phyloP scores from a whole-genome alignment of 306 rosid genomes.

The Quercus agrifolia region DNA sequence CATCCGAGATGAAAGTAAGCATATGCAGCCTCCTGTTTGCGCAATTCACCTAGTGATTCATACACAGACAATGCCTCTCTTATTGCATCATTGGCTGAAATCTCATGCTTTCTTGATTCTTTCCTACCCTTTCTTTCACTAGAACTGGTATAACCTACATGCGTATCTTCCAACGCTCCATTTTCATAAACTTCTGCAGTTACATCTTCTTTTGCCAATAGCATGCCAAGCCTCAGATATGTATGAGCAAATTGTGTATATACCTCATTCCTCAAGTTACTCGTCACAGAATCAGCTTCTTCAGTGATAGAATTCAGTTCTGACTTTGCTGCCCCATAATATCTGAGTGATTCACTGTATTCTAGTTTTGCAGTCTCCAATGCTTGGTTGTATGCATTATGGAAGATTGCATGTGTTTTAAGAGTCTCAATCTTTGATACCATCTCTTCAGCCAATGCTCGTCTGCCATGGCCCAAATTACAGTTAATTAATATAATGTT shows the following conservation, averaged over 20 bases:
- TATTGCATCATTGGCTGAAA: slow-evolving; percentile 92
- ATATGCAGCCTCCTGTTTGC: slow-evolving; percentile 92
- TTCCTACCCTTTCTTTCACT: slow-evolving; percentile 45
- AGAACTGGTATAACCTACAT: slow-evolving; percentile 25
- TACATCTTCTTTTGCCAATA: slow-evolving; percentile 82
- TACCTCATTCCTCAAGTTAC: slow-evolving; percentile 71
- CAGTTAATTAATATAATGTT: slow-evolving; percentile 85
- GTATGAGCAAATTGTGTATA: slow-evolving; percentile 85
- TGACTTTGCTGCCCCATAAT: slow-evolving; percentile 81
- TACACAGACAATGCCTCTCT: slow-evolving; percentile 81
- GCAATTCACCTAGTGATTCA: slow-evolving; percentile 82
- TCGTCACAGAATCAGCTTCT: slow-evolving; percentile 36
- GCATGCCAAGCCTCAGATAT: slow-evolving; percentile 92
- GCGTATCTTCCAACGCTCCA: slow-evolving; percentile 44
- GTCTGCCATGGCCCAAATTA: slow-evolving; percentile 93
- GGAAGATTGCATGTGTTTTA: slow-evolving; percentile 49
- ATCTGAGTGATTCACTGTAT: slow-evolving; percentile 79
- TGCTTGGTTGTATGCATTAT: slow-evolving; percentile 60
- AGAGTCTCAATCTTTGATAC: slow-evolving; percentile 64
- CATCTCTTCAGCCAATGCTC: slow-evolving; percentile 88
- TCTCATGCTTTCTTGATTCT: slow-evolving; percentile 66
- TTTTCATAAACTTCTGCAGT: slow-evolving; percentile 68
- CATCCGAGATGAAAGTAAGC: slow-evolving; percentile 87
- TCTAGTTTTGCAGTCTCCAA: slow-evolving; percentile 76
- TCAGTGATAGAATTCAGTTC: slow-evolving; percentile 56